Percentiles rank a stretch among this genome's conserved stretches.
Evolutionary conservation across 2,329 filamentous ascomycete genomes (phyloP).

Genomic region (Cladosporium sphaerospermum): DNA sequence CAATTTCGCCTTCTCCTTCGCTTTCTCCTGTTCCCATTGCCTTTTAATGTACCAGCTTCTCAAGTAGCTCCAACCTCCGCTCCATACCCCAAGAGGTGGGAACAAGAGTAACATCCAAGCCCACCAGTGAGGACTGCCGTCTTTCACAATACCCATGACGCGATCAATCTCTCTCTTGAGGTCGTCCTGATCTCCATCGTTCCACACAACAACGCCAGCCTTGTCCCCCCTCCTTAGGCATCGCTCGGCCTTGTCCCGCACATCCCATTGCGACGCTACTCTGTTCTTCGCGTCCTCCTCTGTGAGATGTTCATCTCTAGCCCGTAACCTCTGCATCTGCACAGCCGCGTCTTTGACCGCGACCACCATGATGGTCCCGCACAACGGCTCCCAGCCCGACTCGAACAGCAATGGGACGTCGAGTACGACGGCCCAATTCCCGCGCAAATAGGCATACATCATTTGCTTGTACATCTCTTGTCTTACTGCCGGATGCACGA

Average conservation of each 20-base stretch:
- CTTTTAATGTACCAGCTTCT: conserved; percentile 64
- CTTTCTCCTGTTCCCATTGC: conserved; percentile 58
- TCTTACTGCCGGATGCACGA: conserved; percentile 87
- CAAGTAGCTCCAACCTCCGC: conserved; percentile 66
- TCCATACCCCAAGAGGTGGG: conserved; percentile 66
- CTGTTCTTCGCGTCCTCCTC: conserved; percentile 83
- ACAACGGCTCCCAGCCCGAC: conserved; percentile 75
- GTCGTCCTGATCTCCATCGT: conserved; percentile 69
- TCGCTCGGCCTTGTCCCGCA: conserved; percentile 72
- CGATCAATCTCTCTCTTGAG: conserved; percentile 60
- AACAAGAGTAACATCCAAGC: conserved; percentile 60
- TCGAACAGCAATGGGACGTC: conserved; percentile 93
- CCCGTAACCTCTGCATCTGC: conserved; percentile 73
- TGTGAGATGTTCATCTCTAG: conserved; percentile 69
- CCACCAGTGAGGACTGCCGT: conserved; percentile 74
- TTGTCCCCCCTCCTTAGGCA: conserved; percentile 58
- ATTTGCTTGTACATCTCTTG: conserved; percentile 73
- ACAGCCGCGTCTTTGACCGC: conserved; percentile 71
- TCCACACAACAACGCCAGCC: conserved; percentile 79
- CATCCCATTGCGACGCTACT: conserved; percentile 79
- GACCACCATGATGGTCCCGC: conserved; percentile 80
- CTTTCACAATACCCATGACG: conserved; percentile 59
- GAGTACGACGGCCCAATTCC: conserved; percentile 82
- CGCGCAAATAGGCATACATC: conserved; percentile 64
- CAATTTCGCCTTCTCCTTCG: conserved; percentile 54